Conservation (phyloP, 306 rosid species). For the Acacia melanoxylon region DNA sequence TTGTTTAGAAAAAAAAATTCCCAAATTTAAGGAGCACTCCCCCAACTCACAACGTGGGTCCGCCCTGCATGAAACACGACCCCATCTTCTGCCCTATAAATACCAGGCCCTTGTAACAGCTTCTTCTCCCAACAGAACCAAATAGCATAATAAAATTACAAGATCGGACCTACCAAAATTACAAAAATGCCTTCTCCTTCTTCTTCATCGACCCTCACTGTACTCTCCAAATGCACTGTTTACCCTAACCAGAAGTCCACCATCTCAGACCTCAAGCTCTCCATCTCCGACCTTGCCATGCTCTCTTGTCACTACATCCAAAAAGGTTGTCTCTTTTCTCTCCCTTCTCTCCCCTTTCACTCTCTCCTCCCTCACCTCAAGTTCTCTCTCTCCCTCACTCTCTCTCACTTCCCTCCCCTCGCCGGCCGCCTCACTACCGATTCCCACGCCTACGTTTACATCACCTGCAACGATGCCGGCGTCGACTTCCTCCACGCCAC, state of each 20-base stretch:
- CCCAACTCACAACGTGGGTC: no score
- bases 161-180: background rate
- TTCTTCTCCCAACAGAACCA: background rate
- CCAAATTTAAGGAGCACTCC: no score
- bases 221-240: slow-evolving; percentile 60
- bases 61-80: slow-evolving; percentile 29
- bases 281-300: slow-evolving; percentile 94
- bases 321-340: slow-evolving; percentile 81
- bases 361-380: slow-evolving; percentile 46
- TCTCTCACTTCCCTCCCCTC: slow-evolving; percentile 78
- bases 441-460: slow-evolving; percentile 48
- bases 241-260: slow-evolving; percentile 61
- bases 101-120: background rate
- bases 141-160: background rate
- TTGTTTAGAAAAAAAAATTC: no score
- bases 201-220: background rate
- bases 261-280: slow-evolving; percentile 62
- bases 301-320: slow-evolving; percentile 93
- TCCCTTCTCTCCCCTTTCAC: slow-evolving; percentile 45
- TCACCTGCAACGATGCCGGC: slow-evolving; percentile 81
- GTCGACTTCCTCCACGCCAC: slow-evolving; percentile 61
- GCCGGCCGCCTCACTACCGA: slow-evolving; percentile 80
- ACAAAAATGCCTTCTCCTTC: slow-evolving; percentile 42
- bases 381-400: slow-evolving; percentile 56
- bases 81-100: slow-evolving; percentile 14